Evolutionary conservation across 1,284 basidiomycete genomes (phyloP), one percentile per base, ranked within the genome.

Genomic region (Waitea zeae): DNA sequence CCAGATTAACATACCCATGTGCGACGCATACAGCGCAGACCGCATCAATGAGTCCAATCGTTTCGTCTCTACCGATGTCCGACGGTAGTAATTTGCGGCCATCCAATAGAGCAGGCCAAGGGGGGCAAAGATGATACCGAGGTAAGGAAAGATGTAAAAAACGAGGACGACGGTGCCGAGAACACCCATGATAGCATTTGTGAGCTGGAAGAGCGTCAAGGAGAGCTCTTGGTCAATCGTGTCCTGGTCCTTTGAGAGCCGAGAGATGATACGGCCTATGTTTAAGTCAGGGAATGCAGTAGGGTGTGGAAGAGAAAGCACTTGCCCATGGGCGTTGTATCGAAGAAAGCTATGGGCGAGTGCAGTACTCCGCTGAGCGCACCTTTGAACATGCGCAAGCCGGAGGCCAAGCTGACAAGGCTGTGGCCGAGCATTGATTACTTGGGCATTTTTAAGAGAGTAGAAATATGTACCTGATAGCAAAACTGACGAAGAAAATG

Each of bases 1-100:
- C 43, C 44, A 62, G 59, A 19, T 17, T 26, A 44, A 41, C 38
- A 41, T 30, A 44, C 41, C 41, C 36, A 30, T 11, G 38, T 59
- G 70, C 29, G 67, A 62, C 12, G 67, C 62, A 51, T 80, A 82
- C 27, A 82, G 52, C 11, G 58, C 53, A 1, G 75, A 79, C 11
- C 74, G 64, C 45, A 81, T 60, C 9, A 81, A 45, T 0, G 77
- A 77, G 48, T 82, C 79, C n/a, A 82, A 49, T 11, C 77, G 65
- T 50, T 79, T 78, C 9, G 70, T 64, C 49, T 80, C 76, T 0
- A 74, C 67, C 0, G 69, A 72, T 3, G 59, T 64, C 12, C 62
- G 58, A 7, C 70, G 58, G 44, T 73, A 74, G 44, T 64, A 74
- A 2, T 59, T 42, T 1, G 65, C 58, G 3, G 61, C 55, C 3